Percentiles rank a stretch among this genome's conserved stretches.
Evolutionary conservation across 139 green algal species (phyloP).

Genomic region (Coelastrella sp.): DNA sequence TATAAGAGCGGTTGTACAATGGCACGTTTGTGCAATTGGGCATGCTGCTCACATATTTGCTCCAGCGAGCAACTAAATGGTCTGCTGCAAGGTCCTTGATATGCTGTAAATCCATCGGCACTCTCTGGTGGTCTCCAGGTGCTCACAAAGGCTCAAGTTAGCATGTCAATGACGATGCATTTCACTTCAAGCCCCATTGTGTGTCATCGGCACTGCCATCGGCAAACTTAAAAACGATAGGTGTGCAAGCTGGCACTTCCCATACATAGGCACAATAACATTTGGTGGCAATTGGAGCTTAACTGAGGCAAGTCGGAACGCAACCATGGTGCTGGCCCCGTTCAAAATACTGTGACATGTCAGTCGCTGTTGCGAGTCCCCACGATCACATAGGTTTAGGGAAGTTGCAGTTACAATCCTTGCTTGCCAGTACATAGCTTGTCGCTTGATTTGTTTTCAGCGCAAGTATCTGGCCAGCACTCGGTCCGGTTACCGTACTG

Average conservation of each 20-base stretch:
- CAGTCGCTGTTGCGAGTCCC: not conserved
- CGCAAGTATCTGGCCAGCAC: too few relatives aligned
- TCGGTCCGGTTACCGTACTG: too few relatives aligned
- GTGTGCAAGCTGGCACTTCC: too few relatives aligned
- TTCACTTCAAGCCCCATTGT: not conserved
- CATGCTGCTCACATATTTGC: conserved; percentile 22
- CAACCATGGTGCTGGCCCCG: too few relatives aligned
- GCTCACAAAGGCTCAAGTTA: not conserved
- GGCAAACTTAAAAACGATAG: too few relatives aligned
- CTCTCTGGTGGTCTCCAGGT: not conserved
- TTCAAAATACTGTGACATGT: not conserved
- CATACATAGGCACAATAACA: too few relatives aligned
- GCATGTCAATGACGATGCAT: not conserved
- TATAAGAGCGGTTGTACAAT: not conserved
- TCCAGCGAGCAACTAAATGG: not conserved
- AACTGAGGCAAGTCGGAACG: too few relatives aligned
- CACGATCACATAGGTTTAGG: not conserved
- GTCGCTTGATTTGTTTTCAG: too few relatives aligned
- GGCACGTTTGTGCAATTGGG: too few relatives aligned
- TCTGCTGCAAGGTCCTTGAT: conserved; percentile 5
- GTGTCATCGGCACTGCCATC: not conserved
- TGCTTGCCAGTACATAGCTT: too few relatives aligned
- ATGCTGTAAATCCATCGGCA: conserved; percentile 9
- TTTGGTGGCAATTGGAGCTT: too few relatives aligned
- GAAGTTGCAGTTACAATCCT: not conserved